Evolutionary conservation across 2,329 filamentous ascomycete genomes (phyloP).

Genomic region (Botrytis fabae): DNA sequence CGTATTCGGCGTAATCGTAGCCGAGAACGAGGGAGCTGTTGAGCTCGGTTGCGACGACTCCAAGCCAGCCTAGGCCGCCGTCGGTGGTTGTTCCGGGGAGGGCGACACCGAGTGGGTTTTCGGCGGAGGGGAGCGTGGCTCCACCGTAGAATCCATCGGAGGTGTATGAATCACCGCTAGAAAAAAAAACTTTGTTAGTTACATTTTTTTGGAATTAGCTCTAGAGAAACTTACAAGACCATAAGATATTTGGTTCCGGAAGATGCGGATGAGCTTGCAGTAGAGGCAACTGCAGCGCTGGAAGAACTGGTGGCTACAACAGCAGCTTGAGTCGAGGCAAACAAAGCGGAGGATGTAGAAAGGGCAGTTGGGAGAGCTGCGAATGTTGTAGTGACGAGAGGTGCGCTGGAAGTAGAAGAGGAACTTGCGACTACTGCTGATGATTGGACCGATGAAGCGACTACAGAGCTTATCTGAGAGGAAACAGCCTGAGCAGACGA

Average conservation of each 20-base stretch:
- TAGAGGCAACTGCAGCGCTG: neutral
- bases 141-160: slow-evolving; percentile 14
- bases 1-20: slow-evolving; percentile 17
- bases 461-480: neutral
- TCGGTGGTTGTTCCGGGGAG: slow-evolving; percentile 12
- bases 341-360: neutral
- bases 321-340: neutral
- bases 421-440: neutral
- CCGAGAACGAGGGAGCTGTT: slow-evolving; percentile 15
- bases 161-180: slow-evolving; percentile 14
- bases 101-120: slow-evolving; percentile 3
- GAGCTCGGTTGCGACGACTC: slow-evolving; percentile 4
- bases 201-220: neutral
- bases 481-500: neutral
- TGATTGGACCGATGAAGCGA: neutral
- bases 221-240: neutral
- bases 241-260: slow-evolving; percentile 19
- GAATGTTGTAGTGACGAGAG: neutral
- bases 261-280: neutral
- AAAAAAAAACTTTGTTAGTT: neutral
- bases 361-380: neutral
- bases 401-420: neutral
- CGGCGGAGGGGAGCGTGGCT: neutral
- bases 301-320: neutral
- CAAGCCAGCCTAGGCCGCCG: slow-evolving; percentile 13